Evolutionary conservation across 495 filamentous ascomycete genomes (phyloP), one percentile per base, ranked within the genome.

Genomic region (Tuber calosporum): DNA sequence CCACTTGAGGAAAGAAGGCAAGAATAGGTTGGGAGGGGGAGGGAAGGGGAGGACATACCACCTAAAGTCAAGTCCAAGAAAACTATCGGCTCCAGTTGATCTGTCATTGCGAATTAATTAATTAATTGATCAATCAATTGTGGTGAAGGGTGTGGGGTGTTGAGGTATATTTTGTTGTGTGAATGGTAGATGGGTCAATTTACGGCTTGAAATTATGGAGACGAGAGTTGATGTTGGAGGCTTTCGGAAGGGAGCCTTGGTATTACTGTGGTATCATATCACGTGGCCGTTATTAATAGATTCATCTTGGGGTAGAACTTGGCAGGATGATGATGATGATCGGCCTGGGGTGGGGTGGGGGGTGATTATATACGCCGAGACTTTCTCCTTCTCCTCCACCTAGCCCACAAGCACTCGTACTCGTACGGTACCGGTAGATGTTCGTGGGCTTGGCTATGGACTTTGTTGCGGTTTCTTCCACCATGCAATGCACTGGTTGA

Each of bases 1-100:
- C 77, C 68, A 70, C 72, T 68, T 71, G 13, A 9, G 0, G 39
- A 40, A 40, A 9, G 15, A 19, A 17, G 68, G 73, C 66, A 22
- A 34, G 66, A 38, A 58, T 66, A 70, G 8, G 48, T 36, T 45
- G 36, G 43, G 17, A n/a, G 19, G 34, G 67, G 74, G 40, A 70
- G 43, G 66, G n/a, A n/a, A 19, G 73, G 70, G 70, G 36, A 58
- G 19, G 67, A 84, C 87, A 83, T 86, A 96, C 94, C 93, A 83
- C 92, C 93, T 41, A 99, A 85, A 8, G 93, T 89, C 69, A 99
- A 87, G 84, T 99, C 95, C 81, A 99, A 97, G 83, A 99, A 99
- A 68, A 96, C 93, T 37, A 82, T 43, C n/a, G 80, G 75, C 45
- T 82, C 79, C 17, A 41, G 58, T 20, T 68, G 70, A 36, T 73